Evolutionary conservation across 2,329 filamentous ascomycete species (phyloP).

Genomic region (Tricladium varicosporioides): DNA sequence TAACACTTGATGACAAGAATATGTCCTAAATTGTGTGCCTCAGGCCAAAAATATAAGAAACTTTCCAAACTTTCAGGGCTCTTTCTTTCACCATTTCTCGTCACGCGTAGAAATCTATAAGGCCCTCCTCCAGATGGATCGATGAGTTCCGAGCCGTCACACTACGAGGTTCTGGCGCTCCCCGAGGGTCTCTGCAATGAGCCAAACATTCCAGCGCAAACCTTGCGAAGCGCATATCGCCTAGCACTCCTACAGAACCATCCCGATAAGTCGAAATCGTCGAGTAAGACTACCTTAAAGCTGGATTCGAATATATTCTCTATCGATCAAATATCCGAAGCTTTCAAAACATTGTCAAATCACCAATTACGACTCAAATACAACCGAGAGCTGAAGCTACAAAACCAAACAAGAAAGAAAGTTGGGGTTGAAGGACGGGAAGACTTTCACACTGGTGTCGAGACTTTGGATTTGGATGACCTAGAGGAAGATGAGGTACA

Average conservation of each 20-base stretch:
- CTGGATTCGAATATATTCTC: constrained; percentile 39
- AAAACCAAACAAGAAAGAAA: constrained; percentile 18
- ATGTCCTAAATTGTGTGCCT: background rate
- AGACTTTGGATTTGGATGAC: constrained; percentile 65
- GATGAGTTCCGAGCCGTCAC: constrained; percentile 40
- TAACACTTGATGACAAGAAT: too few species aligned
- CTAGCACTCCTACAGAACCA: constrained; percentile 64
- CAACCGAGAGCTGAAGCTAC: constrained; percentile 46
- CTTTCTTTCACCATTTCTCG: background rate
- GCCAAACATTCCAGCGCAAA: constrained; percentile 42
- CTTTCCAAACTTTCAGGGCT: background rate
- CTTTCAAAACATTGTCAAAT: constrained; percentile 55
- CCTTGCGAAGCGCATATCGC: constrained; percentile 63
- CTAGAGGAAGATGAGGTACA: constrained; percentile 49
- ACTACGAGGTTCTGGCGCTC: constrained; percentile 61
- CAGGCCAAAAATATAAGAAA: background rate
- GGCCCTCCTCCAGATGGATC: constrained; percentile 20
- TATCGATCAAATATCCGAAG: constrained; percentile 62
- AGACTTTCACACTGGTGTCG: constrained; percentile 56
- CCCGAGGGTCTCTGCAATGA: constrained; percentile 47
- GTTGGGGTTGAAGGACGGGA: constrained; percentile 21
- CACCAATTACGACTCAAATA: constrained; percentile 50
- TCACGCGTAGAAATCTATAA: background rate
- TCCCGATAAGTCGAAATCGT: constrained; percentile 41
- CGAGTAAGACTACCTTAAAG: constrained; percentile 10